Base-by-base conservation (phyloP, 73 alveolate genomes). In the Durusdinium trenchii region DNA sequence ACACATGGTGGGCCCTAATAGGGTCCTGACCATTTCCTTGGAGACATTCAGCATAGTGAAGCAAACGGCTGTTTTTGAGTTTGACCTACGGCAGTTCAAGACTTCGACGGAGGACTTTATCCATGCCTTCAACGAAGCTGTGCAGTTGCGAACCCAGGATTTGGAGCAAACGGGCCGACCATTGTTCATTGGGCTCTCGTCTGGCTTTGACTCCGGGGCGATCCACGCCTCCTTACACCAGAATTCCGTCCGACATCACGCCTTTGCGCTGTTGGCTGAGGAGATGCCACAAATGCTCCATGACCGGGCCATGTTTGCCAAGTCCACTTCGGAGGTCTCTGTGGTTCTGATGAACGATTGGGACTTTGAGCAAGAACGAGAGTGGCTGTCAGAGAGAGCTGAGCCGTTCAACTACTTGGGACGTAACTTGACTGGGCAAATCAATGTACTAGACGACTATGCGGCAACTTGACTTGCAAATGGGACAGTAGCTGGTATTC, bases 181-280 rank as follows among this genome's bases (percentile, higher is more conserved):
- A 6, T 54, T 91, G 42, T 91, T 91, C 50, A 50, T 91, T 4
- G 98, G 98, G 60, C 98, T 91, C 30, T 91, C 98, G 3, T 91
- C 98, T 36, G 98, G 98, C 89, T 91, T 91, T 57, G 98, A 91
- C 57, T 91, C 98, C 1, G 98, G 98, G 47, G 98, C 98, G 46
- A 91, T 91, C 64, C 98, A 91, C 76, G 98, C 98, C 30, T 91
- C 98, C 40, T 54, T 91, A 2, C 98, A 91, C 60, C 78, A 91
- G 47, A 76, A 84, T 20, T 48, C 94, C 6, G 94, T 84, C 42
- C 50, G 94, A 36, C 78, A 78, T 78, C 98, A 91, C 76, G 98
- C 98, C 9, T 91, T 91, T 57, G 98, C 98, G 5, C 89, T 91
- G 14, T 46, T 91, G 3, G 98, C 78, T 2, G 87, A 67, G 61